Evolutionary conservation across 352 stramenopile species (phyloP).

Genomic region (Phytophthora tentaculata): DNA sequence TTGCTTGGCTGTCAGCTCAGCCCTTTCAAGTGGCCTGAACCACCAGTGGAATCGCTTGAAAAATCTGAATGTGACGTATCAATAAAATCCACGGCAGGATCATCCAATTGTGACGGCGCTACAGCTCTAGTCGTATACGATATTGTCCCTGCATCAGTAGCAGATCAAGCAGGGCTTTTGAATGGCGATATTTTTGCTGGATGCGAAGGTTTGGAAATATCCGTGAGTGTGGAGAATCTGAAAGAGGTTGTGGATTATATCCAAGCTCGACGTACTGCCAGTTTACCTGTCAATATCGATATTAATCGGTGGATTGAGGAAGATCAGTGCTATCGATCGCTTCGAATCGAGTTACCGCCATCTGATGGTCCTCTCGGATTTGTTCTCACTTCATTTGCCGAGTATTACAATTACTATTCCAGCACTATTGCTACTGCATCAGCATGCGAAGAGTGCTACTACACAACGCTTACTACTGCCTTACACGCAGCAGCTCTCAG

Average conservation of each 20-base stretch:
- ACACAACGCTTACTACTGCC: slow-evolving; percentile 55
- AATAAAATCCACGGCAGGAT: neutral
- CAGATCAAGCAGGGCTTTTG: slow-evolving; percentile 38
- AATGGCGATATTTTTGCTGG: slow-evolving; percentile 58
- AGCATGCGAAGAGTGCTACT: slow-evolving; percentile 64
- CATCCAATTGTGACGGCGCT: slow-evolving; percentile 11
- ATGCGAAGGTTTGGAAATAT: slow-evolving; percentile 39
- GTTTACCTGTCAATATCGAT: slow-evolving; percentile 30
- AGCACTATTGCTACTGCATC: slow-evolving; percentile 10
- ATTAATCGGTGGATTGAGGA: slow-evolving; percentile 57
- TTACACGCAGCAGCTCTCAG: slow-evolving; percentile 63
- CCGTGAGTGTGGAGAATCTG: slow-evolving; percentile 14
- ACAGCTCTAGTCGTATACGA: slow-evolving; percentile 50
- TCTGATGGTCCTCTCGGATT: slow-evolving; percentile 40
- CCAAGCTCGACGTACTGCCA: neutral
- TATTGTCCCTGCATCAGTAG: slow-evolving; percentile 38
- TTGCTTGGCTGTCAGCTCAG: slow-evolving; percentile 68
- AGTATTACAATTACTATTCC: slow-evolving; percentile 53
- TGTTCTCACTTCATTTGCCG: slow-evolving; percentile 53
- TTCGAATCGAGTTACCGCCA: slow-evolving; percentile 30
- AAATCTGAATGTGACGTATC: neutral
- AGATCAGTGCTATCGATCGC: slow-evolving; percentile 49
- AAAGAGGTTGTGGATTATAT: slow-evolving; percentile 29
- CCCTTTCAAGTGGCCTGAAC: slow-evolving; percentile 59
- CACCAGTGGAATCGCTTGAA: slow-evolving; percentile 4